Conservation (phyloP, 345 rosid species). For the Corchorus capsularis region DNA sequence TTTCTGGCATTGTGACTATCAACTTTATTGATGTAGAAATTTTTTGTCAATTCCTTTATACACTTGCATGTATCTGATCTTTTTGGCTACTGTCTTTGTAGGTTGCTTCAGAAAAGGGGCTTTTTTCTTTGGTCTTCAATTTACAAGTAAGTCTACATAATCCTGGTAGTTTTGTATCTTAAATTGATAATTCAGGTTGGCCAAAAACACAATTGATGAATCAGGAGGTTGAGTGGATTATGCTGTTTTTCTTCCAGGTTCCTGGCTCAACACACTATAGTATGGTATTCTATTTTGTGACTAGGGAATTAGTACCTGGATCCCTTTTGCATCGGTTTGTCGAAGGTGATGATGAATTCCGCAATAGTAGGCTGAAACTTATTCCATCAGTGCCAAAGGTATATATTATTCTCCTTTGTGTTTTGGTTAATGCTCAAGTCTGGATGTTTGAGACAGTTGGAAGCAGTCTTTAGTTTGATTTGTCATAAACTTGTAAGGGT, state of each 20-base stretch:
- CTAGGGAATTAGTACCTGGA: slow-evolving; percentile 61
- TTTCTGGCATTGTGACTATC: slow-evolving; percentile 9
- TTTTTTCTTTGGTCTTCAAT: slow-evolving; percentile 71
- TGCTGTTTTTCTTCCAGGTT: slow-evolving; percentile 48
- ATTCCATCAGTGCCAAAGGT: slow-evolving; percentile 97
- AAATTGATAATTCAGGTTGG: background rate
- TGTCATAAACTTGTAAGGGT: background rate
- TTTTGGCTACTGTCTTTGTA: slow-evolving; percentile 24
- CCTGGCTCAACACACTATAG: slow-evolving; percentile 97
- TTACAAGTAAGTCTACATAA: slow-evolving; percentile 63
- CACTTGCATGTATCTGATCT: background rate
- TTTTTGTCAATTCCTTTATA: slow-evolving; percentile 1
- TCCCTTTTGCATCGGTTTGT: slow-evolving; percentile 94
- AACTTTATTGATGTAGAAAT: background rate
- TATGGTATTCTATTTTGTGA: slow-evolving; percentile 93
- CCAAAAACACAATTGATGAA: background rate
- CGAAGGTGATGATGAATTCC: slow-evolving; percentile 97
- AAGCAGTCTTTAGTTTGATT: background rate
- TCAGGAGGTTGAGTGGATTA: slow-evolving; percentile 12
- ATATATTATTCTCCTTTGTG: slow-evolving; percentile 19
- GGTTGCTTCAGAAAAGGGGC: slow-evolving; percentile 78
- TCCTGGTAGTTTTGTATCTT: background rate
- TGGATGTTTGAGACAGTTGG: slow-evolving; percentile 6
- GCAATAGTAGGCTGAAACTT: slow-evolving; percentile 95
- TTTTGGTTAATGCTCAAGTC: background rate